Percentiles rank a stretch among this genome's conserved stretches.
phyloP scores from a whole-genome alignment of 371 early-diverging fungal species.

The Mucor mucedo region DNA sequence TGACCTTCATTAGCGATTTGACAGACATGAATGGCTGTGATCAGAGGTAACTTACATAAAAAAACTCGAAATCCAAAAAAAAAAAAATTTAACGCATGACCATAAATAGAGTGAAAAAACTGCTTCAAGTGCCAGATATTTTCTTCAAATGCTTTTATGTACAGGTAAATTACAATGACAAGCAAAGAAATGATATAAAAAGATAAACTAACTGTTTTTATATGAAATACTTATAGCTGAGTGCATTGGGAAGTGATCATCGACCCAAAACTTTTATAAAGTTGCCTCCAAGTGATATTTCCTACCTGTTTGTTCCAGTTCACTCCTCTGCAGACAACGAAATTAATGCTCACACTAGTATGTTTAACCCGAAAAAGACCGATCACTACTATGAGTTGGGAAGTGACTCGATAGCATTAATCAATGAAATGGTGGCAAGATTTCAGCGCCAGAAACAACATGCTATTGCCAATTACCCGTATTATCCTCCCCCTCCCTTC shows the following conservation, averaged over 20 bases:
- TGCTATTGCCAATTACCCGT: not conserved
- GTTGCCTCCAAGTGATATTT: slow-evolving; percentile 45
- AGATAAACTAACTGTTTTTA: not conserved
- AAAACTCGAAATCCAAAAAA: not conserved
- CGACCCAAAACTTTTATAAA: slow-evolving; percentile 55
- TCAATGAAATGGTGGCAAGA: slow-evolving; percentile 52
- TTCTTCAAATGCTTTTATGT: slow-evolving; percentile 64
- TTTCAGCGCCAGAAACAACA: slow-evolving; percentile 23
- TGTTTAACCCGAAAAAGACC: slow-evolving; percentile 59
- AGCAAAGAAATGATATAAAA: not conserved
- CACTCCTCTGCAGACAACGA: slow-evolving; percentile 35
- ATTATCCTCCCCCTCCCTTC: not conserved
- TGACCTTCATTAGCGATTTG: slow-evolving; percentile 57
- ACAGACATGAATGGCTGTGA: slow-evolving; percentile 40
- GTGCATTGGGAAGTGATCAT: slow-evolving; percentile 8
- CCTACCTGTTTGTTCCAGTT: slow-evolving; percentile 41
- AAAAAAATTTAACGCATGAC: not conserved
- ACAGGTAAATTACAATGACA: slow-evolving; percentile 31
- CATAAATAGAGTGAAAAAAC: slow-evolving; percentile 37
- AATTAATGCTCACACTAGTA: slow-evolving; percentile 60
- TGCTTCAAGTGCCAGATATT: slow-evolving; percentile 45
- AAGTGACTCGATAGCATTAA: slow-evolving; percentile 45
- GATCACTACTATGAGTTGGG: slow-evolving; percentile 59
- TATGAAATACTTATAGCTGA: slow-evolving; percentile 2
- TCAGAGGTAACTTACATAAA: slow-evolving; percentile 30